Base-by-base conservation (phyloP, 1,139 yeast species). In the Magnusiomyces paraingens region DNA sequence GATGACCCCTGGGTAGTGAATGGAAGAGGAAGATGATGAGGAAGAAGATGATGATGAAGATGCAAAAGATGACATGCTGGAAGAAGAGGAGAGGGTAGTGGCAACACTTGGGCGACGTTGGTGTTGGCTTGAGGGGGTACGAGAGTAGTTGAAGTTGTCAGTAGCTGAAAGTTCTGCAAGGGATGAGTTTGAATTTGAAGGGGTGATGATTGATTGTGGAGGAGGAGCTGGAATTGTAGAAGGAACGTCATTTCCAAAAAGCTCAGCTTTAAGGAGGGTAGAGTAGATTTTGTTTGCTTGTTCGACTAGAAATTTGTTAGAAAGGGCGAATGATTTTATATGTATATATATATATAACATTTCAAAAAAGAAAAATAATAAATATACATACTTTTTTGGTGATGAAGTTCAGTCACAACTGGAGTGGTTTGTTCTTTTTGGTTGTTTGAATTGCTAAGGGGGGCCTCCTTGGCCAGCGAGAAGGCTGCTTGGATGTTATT, bases 271-370 rank as follows among this genome's bases (percentile, higher is more conserved):
- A 44, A 93, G 71, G 4, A 94, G 86, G 0, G 94, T 82, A 50
- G 91, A 84, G 68, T 91, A 94, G 0, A 96, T 88, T 60, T 86
- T 73, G 65, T 88, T 88, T 2, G 97, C 96, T 63, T 87, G 95
- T 60, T 84, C 86, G 63, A 83, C 88, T 63, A 26, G 32, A 26
- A 26, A 82, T 78, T 57, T 85, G 77, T 29, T 76, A 71, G 59
- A 86, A 93, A 36, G 85, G 72, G 62, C 85, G 95, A 59, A 80
- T 82, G 49, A n/a, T 40, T 17, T 81, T 83, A 8, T 73, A 66
- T 40, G 61, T 56, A 52, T n/a, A n/a, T n/a, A n/a, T n/a, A n/a
- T n/a, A n/a, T n/a, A n/a, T n/a, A n/a, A n/a, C n/a, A 52, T 61
- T 50, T 62, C 66, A 48, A 56, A n/a, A 4, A 4, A 38, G 17